These are phyloP conservation scores for Solanum infundibuliforme DNA, from an alignment of 257 asterid genomes.

Conservation along the genomic window DNA sequence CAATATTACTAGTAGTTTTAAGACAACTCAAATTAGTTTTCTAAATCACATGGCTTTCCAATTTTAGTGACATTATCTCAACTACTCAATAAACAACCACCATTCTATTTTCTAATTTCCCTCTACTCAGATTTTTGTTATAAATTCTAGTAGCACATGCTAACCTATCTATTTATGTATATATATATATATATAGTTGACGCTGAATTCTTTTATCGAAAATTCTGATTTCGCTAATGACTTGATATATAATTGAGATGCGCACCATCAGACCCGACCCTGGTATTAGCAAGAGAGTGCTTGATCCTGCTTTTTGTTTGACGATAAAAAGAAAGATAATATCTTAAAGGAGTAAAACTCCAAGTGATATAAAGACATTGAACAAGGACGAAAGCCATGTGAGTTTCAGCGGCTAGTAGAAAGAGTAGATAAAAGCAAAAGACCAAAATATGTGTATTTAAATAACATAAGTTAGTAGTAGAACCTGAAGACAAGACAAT, in stretches of 20 bases:
- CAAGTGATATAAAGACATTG: slow-evolving; percentile 15
- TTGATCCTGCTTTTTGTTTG: background rate
- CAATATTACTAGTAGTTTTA: background rate
- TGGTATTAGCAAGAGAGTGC: background rate
- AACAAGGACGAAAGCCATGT: slow-evolving; percentile 16
- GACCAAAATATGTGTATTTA: slow-evolving; percentile 16
- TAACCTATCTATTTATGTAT: no score
- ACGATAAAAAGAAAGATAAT: background rate
- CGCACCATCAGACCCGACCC: background rate
- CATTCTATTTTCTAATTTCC: background rate
- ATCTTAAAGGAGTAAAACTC: background rate
- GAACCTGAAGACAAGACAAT: slow-evolving; percentile 3
- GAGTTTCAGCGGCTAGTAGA: slow-evolving; percentile 11
- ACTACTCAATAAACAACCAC: background rate
- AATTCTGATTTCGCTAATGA: background rate
- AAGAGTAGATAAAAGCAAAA: background rate
- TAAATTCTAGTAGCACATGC: background rate
- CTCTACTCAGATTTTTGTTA: background rate
- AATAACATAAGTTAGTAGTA: background rate
- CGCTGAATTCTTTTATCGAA: no score
- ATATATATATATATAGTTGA: background rate
- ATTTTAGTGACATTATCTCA: background rate
- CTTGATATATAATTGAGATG: background rate
- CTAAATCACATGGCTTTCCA: slow-evolving; percentile 25
- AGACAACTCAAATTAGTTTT: slow-evolving; percentile 30